phyloP scores from a whole-genome alignment of 768 basidiomycete genomes.

The Termitomyces heimii region DNA sequence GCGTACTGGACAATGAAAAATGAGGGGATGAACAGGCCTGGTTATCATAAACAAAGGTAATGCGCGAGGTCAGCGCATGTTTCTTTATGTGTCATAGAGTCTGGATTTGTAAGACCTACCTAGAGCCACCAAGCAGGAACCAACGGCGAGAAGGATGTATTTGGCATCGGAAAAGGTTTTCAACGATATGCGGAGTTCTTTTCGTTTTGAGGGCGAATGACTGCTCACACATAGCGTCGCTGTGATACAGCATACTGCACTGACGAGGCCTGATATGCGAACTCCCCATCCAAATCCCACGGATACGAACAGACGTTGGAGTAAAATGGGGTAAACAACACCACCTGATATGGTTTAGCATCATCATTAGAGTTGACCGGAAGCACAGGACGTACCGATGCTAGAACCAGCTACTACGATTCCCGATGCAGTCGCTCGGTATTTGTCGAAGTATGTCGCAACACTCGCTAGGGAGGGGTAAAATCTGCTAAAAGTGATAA shows the following conservation, averaged over 20 bases:
- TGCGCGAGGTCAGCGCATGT: background rate
- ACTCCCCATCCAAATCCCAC: constrained; percentile 62
- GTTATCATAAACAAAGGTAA: background rate
- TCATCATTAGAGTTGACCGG: background rate
- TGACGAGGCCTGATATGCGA: constrained; percentile 48
- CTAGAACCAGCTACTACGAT: constrained; percentile 68
- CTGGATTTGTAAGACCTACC: constrained; percentile 32
- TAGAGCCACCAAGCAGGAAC: constrained; percentile 54
- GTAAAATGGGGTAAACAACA: constrained; percentile 61
- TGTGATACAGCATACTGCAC: constrained; percentile 38
- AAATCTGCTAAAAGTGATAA: constrained; percentile 36
- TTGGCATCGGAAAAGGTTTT: constrained; percentile 39
- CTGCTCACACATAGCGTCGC: constrained; percentile 43
- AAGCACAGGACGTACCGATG: constrained; percentile 31
- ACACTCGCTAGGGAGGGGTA: constrained; percentile 65
- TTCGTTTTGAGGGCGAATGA: constrained; percentile 21
- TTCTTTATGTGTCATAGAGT: background rate
- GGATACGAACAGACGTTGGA: constrained; percentile 46
- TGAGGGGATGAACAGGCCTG: constrained; percentile 68
- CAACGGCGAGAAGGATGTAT: constrained; percentile 48
- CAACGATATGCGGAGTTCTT: constrained; percentile 20
- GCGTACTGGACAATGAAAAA: constrained; percentile 66
- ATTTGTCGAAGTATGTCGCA: constrained; percentile 57
- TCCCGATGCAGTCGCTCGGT: constrained; percentile 68
- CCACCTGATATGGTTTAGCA: constrained; percentile 39